Conservation (phyloP, 208 protist species). For the Trypanosoma mega region DNA sequence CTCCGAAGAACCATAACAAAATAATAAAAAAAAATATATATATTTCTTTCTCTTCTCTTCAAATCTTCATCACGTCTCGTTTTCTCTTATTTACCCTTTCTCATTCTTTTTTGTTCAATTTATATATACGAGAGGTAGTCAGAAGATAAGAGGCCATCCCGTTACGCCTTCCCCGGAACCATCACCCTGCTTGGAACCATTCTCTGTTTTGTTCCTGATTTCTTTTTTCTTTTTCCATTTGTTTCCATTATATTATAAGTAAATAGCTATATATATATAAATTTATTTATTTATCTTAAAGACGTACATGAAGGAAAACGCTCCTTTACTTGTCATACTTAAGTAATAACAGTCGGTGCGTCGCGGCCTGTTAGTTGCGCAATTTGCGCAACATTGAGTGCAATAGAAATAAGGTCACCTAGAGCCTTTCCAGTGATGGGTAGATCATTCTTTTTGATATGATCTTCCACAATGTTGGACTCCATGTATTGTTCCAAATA, state of each 20-base stretch:
- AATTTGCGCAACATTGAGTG: constrained; percentile 84
- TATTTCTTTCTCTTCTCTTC: constrained; percentile 11
- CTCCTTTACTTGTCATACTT: no score
- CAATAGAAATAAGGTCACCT: constrained; percentile 81
- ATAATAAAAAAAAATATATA: constrained; percentile 3
- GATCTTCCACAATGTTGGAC: constrained; percentile 33
- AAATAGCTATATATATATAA: no score
- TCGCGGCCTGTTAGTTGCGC: constrained; percentile 87
- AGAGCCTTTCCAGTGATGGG: constrained; percentile 61
- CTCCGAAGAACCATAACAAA: constrained; percentile 15
- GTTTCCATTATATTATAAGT: no score
- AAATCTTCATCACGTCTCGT: not conserved
- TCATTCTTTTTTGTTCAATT: constrained; percentile 7
- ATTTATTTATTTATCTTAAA: no score
- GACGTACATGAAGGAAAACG: no score
- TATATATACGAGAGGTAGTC: constrained; percentile 1
- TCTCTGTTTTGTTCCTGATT: no score
- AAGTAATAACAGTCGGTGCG: constrained; percentile 97
- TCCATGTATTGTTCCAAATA: constrained; percentile 96
- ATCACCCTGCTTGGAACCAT: no score
- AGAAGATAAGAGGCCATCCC: constrained; percentile 6
- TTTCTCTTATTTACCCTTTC: constrained; percentile 1
- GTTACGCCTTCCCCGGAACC: not conserved
- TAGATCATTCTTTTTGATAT: constrained; percentile 44
- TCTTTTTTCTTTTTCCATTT: no score